Conservation (phyloP, 768 basidiomycete species). For the Lactarius sp. region DNA sequence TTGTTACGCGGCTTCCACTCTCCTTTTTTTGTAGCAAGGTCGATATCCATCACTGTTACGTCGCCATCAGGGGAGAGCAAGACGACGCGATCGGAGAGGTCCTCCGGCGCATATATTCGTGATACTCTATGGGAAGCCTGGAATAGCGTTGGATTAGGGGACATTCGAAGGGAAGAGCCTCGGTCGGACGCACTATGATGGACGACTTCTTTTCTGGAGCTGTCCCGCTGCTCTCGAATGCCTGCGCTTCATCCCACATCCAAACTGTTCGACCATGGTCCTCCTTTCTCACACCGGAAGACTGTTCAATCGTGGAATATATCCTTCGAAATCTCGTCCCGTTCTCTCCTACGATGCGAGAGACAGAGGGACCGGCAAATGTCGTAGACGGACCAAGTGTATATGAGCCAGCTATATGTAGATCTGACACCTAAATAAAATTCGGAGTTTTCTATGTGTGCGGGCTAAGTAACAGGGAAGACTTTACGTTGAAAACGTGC, state of each 20-base stretch:
- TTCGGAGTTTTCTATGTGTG: not conserved
- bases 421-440: constrained; percentile 17
- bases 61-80: constrained; percentile 35
- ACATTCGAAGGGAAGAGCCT: constrained; percentile 12
- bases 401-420: constrained; percentile 21
- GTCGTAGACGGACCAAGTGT: constrained; percentile 25
- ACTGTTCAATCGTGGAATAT: constrained; percentile 20
- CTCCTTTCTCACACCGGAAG: not conserved
- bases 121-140: constrained; percentile 44
- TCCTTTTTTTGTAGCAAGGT: constrained; percentile 29
- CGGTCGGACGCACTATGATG: constrained; percentile 29
- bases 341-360: constrained; percentile 10
- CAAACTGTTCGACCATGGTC: constrained; percentile 24
- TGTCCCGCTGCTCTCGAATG: constrained; percentile 34
- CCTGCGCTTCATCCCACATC: constrained; percentile 23
- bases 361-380: constrained; percentile 25
- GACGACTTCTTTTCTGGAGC: constrained; percentile 45
- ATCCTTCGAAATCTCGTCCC: constrained; percentile 19
- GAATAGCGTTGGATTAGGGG: constrained; percentile 3
- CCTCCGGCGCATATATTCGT: constrained; percentile 35
- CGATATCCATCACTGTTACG: constrained; percentile 33
- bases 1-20: constrained; percentile 26
- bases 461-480: not conserved
- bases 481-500: constrained; percentile 65
- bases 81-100: constrained; percentile 30